Evolutionary conservation across 2,329 filamentous ascomycete species (phyloP), one percentile per base, ranked within the genome.

Genomic region (Incumbomyces delicatus): DNA sequence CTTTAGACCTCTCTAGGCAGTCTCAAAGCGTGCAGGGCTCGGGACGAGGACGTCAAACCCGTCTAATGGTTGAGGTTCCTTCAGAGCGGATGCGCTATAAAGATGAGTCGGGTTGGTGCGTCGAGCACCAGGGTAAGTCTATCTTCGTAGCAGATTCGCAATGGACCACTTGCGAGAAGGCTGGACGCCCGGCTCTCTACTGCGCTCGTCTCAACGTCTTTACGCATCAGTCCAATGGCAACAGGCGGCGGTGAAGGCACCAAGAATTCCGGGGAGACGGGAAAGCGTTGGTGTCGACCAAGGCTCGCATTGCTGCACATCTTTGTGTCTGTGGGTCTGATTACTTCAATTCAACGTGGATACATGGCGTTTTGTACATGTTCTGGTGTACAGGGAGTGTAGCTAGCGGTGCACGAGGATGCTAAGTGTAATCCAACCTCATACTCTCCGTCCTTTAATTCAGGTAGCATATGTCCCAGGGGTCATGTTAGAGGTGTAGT

Each of bases 121-220:
- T 47, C 22, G 5, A 35, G 27, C 35, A 40, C 44, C 32, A 31
- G 29, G 44, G 37, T 8, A 41, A 47, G n/a, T 41, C 38, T 3
- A 42, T 41, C n/a, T 41, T 47, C 29, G 44, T 47, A 5, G 11
- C 44, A 27, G 44, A 47, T 42, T 47, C 44, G 27, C 20, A 42
- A 17, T 47, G 44, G 44, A 42, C 29, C 13, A 2, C 10, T 42
- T 20, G 37, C 31, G 44, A 47, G 38, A 3, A 41, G 17, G 29
- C 39, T 39, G 14, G 39, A 17, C 14, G 17, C 8, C 8, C 8
- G 14, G 39, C 18, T 31, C 17, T 41, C 18, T 47, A 47, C 29
- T 47, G 37, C 14, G 29, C 20, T 20, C 31, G 27, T 6, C 45
- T 47, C 37, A 22, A 42, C 38, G 38, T 47, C 12, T 41, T 47